These are phyloP conservation scores for Aspergillus ruber DNA, from an alignment of 2,329 filamentous ascomycete genomes.

Conservation along the genomic window DNA sequence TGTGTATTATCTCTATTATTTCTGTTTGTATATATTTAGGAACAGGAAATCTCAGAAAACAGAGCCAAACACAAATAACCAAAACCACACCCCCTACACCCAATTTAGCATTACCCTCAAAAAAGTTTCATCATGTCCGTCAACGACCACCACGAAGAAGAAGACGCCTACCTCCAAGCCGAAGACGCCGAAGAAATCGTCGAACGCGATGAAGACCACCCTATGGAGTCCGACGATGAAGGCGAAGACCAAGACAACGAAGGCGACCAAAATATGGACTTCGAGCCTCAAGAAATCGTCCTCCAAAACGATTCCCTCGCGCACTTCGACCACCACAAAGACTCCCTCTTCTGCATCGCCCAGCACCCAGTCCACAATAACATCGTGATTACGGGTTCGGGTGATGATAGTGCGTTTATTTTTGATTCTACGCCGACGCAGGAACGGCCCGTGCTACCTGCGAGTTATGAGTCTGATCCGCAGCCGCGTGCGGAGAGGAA, in stretches of 20 bases:
- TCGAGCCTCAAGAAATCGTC: constrained; percentile 58
- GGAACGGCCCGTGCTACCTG: constrained; percentile 62
- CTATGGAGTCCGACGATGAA: constrained; percentile 70
- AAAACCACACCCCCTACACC: not conserved
- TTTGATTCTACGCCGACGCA: constrained; percentile 64
- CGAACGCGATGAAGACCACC: constrained; percentile 59
- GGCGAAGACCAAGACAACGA: constrained; percentile 18
- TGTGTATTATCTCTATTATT: not conserved
- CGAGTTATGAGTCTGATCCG: constrained; percentile 65
- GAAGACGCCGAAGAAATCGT: constrained; percentile 76
- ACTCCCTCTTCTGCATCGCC: constrained; percentile 91
- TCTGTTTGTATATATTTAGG: not conserved
- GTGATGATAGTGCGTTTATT: constrained; percentile 79
- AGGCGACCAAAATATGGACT: constrained; percentile 46
- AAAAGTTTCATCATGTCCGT: constrained; percentile 22
- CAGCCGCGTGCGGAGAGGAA: constrained; percentile 53
- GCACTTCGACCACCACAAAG: constrained; percentile 84
- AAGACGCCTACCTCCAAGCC: constrained; percentile 66
- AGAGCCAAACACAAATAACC: not conserved
- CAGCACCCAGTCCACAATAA: constrained; percentile 75
- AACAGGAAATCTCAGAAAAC: not conserved
- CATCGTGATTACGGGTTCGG: constrained; percentile 81
- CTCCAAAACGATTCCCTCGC: constrained; percentile 89
- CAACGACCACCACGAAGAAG: constrained; percentile 45
- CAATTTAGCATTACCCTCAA: not conserved